phyloP scores from a whole-genome alignment of 2,329 filamentous ascomycete species.

The Paecilomyces formosus region DNA sequence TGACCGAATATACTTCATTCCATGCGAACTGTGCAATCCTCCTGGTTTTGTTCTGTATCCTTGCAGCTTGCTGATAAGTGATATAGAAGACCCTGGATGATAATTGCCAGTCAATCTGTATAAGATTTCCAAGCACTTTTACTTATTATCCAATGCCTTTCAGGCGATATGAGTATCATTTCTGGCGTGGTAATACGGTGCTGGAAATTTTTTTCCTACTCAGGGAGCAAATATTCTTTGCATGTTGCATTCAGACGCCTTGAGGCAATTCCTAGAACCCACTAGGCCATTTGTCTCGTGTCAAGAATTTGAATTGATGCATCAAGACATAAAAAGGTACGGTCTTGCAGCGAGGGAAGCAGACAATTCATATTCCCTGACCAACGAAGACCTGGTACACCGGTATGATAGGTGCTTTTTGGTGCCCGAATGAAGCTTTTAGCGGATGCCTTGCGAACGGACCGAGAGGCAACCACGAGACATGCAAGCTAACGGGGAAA shows the following conservation, averaged over 20 bases:
- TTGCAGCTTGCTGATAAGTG: no score
- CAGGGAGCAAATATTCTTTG: neutral
- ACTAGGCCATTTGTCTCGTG: neutral
- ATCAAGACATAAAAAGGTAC: neutral
- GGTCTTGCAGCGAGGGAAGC: neutral
- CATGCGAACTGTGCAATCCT: no score
- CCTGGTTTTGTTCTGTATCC: no score
- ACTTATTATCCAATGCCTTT: neutral
- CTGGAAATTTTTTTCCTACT: neutral
- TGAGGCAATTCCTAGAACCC: neutral
- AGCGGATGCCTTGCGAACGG: neutral
- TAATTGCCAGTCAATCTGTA: neutral
- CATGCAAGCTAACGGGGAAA: neutral
- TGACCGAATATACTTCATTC: no score
- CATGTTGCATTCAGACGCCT: neutral
- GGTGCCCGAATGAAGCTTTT: neutral
- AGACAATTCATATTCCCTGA: neutral
- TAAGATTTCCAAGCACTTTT: neutral
- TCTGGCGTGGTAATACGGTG: neutral
- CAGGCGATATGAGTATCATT: neutral
- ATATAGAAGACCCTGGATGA: no score
- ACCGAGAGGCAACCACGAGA: constrained; percentile 2
- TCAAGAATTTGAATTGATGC: neutral
- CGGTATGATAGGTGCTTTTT: neutral
- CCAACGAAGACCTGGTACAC: neutral